Conservation (phyloP, 2,329 filamentous ascomycete species). For the Aureobasidium sp. region DNA sequence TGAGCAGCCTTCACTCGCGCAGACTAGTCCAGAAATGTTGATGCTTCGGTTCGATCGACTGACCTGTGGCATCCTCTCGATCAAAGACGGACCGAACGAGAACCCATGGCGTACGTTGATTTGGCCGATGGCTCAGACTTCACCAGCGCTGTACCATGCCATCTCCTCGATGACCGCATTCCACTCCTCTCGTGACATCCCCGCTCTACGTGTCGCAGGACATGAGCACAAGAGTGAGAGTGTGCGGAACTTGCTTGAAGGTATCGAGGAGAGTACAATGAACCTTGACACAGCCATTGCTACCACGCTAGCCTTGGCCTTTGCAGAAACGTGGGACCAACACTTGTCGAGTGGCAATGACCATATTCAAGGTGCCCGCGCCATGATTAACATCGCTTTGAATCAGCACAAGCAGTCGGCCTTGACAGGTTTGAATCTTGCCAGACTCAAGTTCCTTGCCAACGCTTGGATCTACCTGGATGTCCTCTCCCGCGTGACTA, state of each 20-base stretch:
- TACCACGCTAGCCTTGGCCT: constrained; percentile 62
- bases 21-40: constrained; percentile 51
- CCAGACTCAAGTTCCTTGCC: constrained; percentile 58
- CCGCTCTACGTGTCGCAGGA: constrained; percentile 53
- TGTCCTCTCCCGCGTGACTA: constrained; percentile 62
- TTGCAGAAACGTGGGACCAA: constrained; percentile 65
- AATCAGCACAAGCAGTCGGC: constrained; percentile 38
- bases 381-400: constrained; percentile 55
- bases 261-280: constrained; percentile 53
- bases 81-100: constrained; percentile 62
- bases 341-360: constrained; percentile 63
- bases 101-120: constrained; percentile 66
- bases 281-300: constrained; percentile 58
- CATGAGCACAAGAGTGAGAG: constrained; percentile 64
- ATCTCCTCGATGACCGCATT: constrained; percentile 64
- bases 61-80: constrained; percentile 63
- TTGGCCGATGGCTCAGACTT: constrained; percentile 60
- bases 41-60: constrained; percentile 57
- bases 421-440: constrained; percentile 41
- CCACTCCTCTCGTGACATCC: constrained; percentile 54
- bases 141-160: constrained; percentile 60
- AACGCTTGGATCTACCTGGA: constrained; percentile 70
- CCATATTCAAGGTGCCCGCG: constrained; percentile 61
- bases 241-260: constrained; percentile 51
- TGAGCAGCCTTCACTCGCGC: constrained; percentile 25